Conservation (phyloP, 208 protist species). For the Leishmania tarentolae region DNA sequence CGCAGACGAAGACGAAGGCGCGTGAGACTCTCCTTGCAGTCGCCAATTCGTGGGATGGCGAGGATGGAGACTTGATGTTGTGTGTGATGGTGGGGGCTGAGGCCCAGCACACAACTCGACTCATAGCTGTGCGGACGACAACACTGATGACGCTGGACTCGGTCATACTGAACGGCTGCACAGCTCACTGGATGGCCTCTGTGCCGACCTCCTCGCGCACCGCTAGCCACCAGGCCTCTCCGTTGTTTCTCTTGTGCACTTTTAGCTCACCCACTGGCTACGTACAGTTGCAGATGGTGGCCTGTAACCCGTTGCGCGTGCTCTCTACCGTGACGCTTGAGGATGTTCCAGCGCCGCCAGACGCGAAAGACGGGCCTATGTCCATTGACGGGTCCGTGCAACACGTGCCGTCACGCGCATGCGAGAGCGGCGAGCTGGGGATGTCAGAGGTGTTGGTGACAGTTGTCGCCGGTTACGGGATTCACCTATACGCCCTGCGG, state of each 20-base stretch:
- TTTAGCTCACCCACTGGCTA: neutral
- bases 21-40: constrained; percentile 26
- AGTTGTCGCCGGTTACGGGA: constrained; percentile 15
- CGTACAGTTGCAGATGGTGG: constrained; percentile 35
- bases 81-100: constrained; percentile 26
- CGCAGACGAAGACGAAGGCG: constrained; percentile 3
- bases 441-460: constrained; percentile 27
- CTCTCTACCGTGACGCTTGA: constrained; percentile 23
- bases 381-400: constrained; percentile 27
- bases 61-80: constrained; percentile 21
- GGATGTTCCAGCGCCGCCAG: constrained; percentile 1
- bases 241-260: constrained; percentile 28
- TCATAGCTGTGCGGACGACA: constrained; percentile 25
- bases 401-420: constrained; percentile 20
- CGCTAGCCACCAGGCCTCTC: constrained; percentile 5
- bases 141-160: constrained; percentile 26
- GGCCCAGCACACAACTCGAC: constrained; percentile 7
- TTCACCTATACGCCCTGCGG: constrained; percentile 30
- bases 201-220: constrained; percentile 20
- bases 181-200: constrained; percentile 33
- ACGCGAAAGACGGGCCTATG: constrained; percentile 1
- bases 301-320: constrained; percentile 34
- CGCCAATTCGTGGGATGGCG: constrained; percentile 21
- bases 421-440: constrained; percentile 15
- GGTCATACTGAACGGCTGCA: constrained; percentile 15